These are phyloP conservation scores for Penstemon barbatus DNA, from an alignment of 257 asterid genomes.

Conservation along the genomic window DNA sequence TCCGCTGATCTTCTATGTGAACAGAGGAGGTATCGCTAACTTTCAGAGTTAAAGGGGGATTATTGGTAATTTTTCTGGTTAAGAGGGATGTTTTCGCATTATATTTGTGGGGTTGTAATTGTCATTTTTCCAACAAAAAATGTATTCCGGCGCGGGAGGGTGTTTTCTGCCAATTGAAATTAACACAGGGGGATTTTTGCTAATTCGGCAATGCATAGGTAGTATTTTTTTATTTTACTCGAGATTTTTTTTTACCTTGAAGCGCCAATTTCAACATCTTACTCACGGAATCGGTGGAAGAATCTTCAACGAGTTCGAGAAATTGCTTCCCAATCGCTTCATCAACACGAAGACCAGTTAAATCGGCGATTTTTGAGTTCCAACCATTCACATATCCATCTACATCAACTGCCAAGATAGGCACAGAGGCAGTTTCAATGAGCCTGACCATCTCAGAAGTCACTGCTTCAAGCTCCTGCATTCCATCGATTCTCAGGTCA, in stretches of 20 bases:
- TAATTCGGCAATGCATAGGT: too few relatives aligned
- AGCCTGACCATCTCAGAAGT: conserved; percentile 89
- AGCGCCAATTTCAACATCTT: conserved; percentile 75
- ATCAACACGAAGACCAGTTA: conserved; percentile 78
- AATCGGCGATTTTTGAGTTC: conserved; percentile 79
- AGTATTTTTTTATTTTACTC: too few relatives aligned
- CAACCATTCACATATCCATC: conserved; percentile 89
- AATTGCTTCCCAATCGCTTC: conserved; percentile 75
- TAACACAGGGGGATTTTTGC: too few relatives aligned
- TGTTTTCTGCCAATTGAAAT: too few relatives aligned
- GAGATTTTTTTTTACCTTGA: conserved; percentile 42
- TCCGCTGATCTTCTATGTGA: too few relatives aligned
- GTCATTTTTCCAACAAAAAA: too few relatives aligned
- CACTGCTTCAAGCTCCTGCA: conserved; percentile 86
- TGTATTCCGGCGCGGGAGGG: too few relatives aligned
- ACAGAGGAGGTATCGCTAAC: too few relatives aligned
- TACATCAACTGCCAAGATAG: conserved; percentile 81
- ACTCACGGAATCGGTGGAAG: conserved; percentile 66
- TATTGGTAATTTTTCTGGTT: too few relatives aligned
- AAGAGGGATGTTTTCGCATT: too few relatives aligned
- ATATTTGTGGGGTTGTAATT: too few relatives aligned
- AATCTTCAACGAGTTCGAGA: conserved; percentile 77
- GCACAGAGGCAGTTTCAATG: conserved; percentile 92
- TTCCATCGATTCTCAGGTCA: conserved; percentile 76
- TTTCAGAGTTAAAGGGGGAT: too few relatives aligned